phyloP scores from a whole-genome alignment of 768 basidiomycete genomes.

The Favolaschia claudopus region DNA sequence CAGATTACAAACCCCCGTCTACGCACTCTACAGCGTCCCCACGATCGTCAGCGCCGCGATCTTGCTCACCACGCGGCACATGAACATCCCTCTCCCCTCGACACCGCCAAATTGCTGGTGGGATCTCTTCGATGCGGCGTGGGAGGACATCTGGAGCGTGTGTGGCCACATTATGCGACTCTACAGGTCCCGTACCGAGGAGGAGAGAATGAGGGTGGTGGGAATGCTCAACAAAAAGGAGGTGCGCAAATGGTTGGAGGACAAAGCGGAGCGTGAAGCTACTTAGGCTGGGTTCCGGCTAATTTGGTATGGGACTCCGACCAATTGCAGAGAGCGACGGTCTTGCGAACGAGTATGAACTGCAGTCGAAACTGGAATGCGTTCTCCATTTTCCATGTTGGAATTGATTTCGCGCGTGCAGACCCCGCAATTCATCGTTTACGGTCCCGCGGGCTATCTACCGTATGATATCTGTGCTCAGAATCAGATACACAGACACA shows the following conservation, averaged over 20 bases:
- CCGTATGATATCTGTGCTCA: too few species aligned
- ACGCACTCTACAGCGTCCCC: slow-evolving; percentile 87
- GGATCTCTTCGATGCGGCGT: slow-evolving; percentile 90
- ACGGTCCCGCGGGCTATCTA: too few species aligned
- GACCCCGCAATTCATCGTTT: too few species aligned
- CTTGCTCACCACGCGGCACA: slow-evolving; percentile 75
- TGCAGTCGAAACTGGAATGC: too few species aligned
- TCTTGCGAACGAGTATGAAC: too few species aligned
- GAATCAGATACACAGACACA: too few species aligned
- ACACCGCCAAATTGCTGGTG: slow-evolving; percentile 84
- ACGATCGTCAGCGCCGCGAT: slow-evolving; percentile 93
- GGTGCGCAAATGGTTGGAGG: slow-evolving; percentile 84
- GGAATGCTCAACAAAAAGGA: slow-evolving; percentile 79
- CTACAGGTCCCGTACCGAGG: slow-evolving; percentile 65
- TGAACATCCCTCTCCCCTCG: slow-evolving; percentile 78
- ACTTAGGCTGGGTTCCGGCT: too few species aligned
- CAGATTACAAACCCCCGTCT: slow-evolving; percentile 93
- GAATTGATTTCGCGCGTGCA: too few species aligned
- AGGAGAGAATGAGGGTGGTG: slow-evolving; percentile 52
- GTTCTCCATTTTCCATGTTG: too few species aligned
- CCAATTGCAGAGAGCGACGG: too few species aligned
- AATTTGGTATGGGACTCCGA: too few species aligned
- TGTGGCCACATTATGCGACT: slow-evolving; percentile 87
- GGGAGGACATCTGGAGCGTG: slow-evolving; percentile 88
- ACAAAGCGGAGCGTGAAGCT: slow-evolving; percentile 34